phyloP scores from a whole-genome alignment of 2,329 filamentous ascomycete genomes.

The Xylaria sp. region DNA sequence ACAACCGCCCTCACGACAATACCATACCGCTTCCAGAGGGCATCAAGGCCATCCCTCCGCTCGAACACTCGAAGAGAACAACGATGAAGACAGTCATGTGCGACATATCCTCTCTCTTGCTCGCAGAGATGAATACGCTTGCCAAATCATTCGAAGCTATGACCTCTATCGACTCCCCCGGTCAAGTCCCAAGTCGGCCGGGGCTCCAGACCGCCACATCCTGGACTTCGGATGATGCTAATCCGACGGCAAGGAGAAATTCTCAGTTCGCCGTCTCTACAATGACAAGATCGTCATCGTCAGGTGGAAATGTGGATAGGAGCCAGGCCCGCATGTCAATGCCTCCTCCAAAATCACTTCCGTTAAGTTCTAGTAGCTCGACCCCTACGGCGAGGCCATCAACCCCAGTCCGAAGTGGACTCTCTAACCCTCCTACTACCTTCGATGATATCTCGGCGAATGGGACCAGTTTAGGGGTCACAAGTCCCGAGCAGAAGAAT shows the following conservation, averaged over 20 bases:
- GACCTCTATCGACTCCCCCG: slow-evolving; percentile 82
- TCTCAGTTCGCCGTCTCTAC: slow-evolving; percentile 64
- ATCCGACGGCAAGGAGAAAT: slow-evolving; percentile 60
- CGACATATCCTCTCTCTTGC: slow-evolving; percentile 77
- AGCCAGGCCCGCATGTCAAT: slow-evolving; percentile 81
- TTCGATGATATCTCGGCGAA: slow-evolving; percentile 58
- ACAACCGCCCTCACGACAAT: slow-evolving; percentile 60
- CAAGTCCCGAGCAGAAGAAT: slow-evolving; percentile 57
- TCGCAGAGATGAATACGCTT: slow-evolving; percentile 80
- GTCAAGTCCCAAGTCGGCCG: slow-evolving; percentile 57
- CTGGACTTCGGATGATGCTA: slow-evolving; percentile 57
- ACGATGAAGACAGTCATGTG: slow-evolving; percentile 86
- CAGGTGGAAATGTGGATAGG: slow-evolving; percentile 66
- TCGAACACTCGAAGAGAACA: slow-evolving; percentile 75
- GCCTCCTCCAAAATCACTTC: slow-evolving; percentile 67
- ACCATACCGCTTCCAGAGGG: slow-evolving; percentile 72
- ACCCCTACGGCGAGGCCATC: slow-evolving; percentile 61
- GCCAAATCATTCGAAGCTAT: slow-evolving; percentile 78
- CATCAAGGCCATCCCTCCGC: slow-evolving; percentile 76
- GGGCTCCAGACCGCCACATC: slow-evolving; percentile 55
- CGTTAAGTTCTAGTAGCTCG: slow-evolving; percentile 58
- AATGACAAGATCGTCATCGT: slow-evolving; percentile 64
- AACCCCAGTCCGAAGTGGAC: slow-evolving; percentile 61
- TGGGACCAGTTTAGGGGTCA: slow-evolving; percentile 50
- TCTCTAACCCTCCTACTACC: slow-evolving; percentile 61